Evolutionary conservation across 2,329 filamentous ascomycete species (phyloP).

Genomic region (Fusarium scirpi): DNA sequence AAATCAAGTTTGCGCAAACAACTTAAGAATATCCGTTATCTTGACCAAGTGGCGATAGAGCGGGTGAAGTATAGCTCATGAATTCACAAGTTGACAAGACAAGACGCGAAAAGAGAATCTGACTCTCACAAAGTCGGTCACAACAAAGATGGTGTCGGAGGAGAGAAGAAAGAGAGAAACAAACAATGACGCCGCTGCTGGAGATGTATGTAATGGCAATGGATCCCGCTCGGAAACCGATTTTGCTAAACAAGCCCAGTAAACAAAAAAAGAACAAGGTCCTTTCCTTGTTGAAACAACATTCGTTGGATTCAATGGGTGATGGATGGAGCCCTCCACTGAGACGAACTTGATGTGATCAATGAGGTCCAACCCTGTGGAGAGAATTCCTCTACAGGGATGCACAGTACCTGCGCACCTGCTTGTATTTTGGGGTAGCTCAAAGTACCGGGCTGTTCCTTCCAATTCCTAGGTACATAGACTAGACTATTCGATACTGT

Average conservation of each 20-base stretch:
- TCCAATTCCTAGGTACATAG: background rate
- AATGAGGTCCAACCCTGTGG: slow-evolving; percentile 3
- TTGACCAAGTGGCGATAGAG: slow-evolving; percentile 22
- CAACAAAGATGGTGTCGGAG: slow-evolving; percentile 5
- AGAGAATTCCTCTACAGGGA: background rate
- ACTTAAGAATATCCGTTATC: slow-evolving; percentile 35
- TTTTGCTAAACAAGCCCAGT: slow-evolving; percentile 23
- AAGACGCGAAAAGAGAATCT: background rate
- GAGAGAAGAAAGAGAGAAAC: slow-evolving; percentile 1
- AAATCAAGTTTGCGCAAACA: slow-evolving; percentile 25
- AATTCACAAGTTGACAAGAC: background rate
- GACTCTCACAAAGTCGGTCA: background rate
- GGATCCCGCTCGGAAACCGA: slow-evolving; percentile 30
- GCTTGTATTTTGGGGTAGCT: slow-evolving; percentile 14
- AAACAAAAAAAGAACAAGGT: slow-evolving; percentile 25
- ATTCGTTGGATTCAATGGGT: slow-evolving; percentile 35
- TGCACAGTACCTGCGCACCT: slow-evolving; percentile 12
- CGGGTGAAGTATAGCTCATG: slow-evolving; percentile 28
- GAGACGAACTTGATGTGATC: slow-evolving; percentile 26
- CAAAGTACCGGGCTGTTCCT: slow-evolving; percentile 15
- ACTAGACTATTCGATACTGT: background rate
- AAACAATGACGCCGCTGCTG: slow-evolving; percentile 9
- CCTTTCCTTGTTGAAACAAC: slow-evolving; percentile 17
- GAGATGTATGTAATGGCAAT: slow-evolving; percentile 16
- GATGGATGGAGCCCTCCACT: slow-evolving; percentile 25